Base-by-base conservation (phyloP, 257 asterid species). In the Solanum clarkiae region DNA sequence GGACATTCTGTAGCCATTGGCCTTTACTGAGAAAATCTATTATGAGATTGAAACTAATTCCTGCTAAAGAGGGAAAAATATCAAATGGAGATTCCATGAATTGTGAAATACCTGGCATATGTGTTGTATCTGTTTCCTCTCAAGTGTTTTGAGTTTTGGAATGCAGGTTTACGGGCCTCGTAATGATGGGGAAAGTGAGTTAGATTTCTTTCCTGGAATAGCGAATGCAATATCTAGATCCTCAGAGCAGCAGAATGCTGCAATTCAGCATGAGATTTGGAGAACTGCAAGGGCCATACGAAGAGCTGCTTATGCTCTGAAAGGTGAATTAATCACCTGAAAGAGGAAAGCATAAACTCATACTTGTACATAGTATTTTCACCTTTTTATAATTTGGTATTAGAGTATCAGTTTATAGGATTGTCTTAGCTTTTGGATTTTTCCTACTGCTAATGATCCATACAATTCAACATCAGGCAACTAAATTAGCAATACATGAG, bases 131-230 rank as follows among this genome's bases (percentile, higher is more conserved):
- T 70, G 16, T 40, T 40, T 62, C 16, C 36, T 62, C 36, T 22
- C 1, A 29, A 59, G 3, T 59, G 49, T 45, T 84, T 7, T 55
- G 59, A 83, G 59, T 68, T 53, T 82, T 55, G 75, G 40, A 15
- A 62, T 93, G 89, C 93, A 96, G 99, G 86, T 96, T 36, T 95
- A 96, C 44, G 99, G 99, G n/a, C 98, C 99, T 53, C 89, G 89
- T 63, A 89, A 84, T 32, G 85, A 86, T 32, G 72, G 87, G 0
- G 93, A 86, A 63, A 90, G 90, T 86, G 84, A 89, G 90, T 66
- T 93, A 26, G 89, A 84, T 47, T 93, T 93, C 93, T 95, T 95
- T 85, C 99, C 99, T 5, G 98, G 98, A 84, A 87, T 96, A 82
- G 90, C 82, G 4, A 92, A 92, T 59, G 95, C 95, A 81, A 65